Conservation (phyloP, 1,284 basidiomycete genomes). For the Tremellales sp. region DNA sequence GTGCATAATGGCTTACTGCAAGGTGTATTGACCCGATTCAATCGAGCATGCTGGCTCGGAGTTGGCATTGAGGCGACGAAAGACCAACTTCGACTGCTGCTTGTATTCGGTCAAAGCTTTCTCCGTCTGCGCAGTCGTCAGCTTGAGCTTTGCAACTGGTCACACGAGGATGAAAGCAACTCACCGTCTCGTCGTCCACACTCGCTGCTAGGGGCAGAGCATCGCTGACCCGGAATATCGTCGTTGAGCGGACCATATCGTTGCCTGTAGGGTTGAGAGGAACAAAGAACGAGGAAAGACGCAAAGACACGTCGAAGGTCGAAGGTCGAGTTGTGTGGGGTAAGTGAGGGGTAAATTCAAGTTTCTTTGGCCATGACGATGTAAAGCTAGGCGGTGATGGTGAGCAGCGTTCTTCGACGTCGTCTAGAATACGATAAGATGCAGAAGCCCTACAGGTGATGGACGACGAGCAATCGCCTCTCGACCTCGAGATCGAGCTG, state of each 20-base stretch:
- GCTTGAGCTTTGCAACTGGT: not conserved
- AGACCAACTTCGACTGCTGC: constrained; percentile 95
- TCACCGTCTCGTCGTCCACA: constrained; percentile 89
- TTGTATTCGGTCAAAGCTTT: constrained; percentile 93
- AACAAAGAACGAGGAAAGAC: not conserved
- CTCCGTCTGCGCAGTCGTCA: constrained; percentile 66
- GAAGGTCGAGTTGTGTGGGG: not conserved
- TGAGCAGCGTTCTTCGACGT: too few species aligned
- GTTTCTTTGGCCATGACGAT: not conserved
- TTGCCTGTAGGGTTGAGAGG: not conserved
- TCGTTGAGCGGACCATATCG: constrained; percentile 82
- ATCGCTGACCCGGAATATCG: constrained; percentile 84
- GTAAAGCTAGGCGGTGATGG: too few species aligned
- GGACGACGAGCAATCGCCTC: not conserved
- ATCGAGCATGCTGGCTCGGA: constrained; percentile 95
- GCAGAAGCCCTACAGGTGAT: too few species aligned
- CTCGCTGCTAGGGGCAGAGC: constrained; percentile 88
- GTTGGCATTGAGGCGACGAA: constrained; percentile 86
- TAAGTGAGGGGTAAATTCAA: not conserved
- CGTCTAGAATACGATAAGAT: too few species aligned
- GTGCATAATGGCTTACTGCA: constrained; percentile 70
- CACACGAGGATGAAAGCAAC: constrained; percentile 23
- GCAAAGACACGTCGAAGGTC: not conserved
- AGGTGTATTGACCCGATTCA: constrained; percentile 87
- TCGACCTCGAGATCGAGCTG: constrained; percentile 39